These are phyloP conservation scores for Sphaerostilbella broomeana DNA, from an alignment of 2,329 filamentous ascomycete genomes.

Conservation along the genomic window DNA sequence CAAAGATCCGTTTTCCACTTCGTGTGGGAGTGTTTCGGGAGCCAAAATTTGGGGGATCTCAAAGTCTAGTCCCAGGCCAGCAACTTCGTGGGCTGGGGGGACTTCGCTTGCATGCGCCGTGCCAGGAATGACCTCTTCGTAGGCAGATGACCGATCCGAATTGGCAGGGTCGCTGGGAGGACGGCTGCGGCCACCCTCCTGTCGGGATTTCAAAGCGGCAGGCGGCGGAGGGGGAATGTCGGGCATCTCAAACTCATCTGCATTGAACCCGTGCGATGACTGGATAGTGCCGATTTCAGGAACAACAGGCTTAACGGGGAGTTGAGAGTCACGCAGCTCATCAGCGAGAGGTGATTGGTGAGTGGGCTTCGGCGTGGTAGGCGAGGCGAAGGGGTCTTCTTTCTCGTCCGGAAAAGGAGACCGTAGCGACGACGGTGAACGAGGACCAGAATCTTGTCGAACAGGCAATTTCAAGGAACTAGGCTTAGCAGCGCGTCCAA, in stretches of 20 bases:
- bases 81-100: constrained; percentile 21
- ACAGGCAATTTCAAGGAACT: constrained; percentile 7
- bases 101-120: constrained; percentile 15
- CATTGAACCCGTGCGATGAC: constrained; percentile 20
- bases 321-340: constrained; percentile 21
- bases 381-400: constrained; percentile 31
- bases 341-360: constrained; percentile 16
- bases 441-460: background rate
- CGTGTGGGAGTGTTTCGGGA: constrained; percentile 17
- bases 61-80: constrained; percentile 30
- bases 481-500: constrained; percentile 39
- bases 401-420: constrained; percentile 31
- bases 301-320: constrained; percentile 29
- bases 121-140: constrained; percentile 8
- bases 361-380: constrained; percentile 24
- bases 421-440: constrained; percentile 5
- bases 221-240: constrained; percentile 25
- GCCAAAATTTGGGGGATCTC: constrained; percentile 28
- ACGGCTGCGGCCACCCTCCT: constrained; percentile 20
- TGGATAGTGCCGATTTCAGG: constrained; percentile 33
- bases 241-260: constrained; percentile 20
- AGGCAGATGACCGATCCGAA: constrained; percentile 14
- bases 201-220: constrained; percentile 24
- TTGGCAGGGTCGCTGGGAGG: constrained; percentile 13
- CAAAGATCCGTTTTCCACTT: constrained; percentile 13